A percentile compares a stretch with the other conserved stretches of the same genome.
phyloP scores from a whole-genome alignment of 2,329 filamentous ascomycete genomes.

The Cytospora leucostoma region DNA sequence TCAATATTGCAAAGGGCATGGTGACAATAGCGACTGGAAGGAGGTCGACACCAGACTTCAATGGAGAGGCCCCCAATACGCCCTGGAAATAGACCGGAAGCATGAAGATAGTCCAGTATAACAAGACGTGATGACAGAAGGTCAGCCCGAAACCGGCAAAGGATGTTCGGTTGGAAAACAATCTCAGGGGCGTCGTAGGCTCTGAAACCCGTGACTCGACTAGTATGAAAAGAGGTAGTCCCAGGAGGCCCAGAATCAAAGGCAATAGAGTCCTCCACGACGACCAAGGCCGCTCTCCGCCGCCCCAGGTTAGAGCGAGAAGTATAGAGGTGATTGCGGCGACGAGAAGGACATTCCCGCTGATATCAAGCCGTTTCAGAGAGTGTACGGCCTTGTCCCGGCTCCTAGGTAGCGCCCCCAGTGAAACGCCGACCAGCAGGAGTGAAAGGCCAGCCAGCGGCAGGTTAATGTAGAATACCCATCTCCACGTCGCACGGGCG shows the following conservation, averaged over 20 bases:
- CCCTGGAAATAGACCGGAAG: constrained; percentile 50
- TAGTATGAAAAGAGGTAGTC: constrained; percentile 38
- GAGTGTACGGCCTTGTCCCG: not conserved
- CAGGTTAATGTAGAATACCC: constrained; percentile 31
- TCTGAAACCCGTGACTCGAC: constrained; percentile 33
- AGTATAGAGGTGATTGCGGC: constrained; percentile 26
- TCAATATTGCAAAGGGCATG: constrained; percentile 31
- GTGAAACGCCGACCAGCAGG: constrained; percentile 29
- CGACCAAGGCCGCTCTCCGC: constrained; percentile 27
- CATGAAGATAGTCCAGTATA: constrained; percentile 43
- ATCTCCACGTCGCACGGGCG: constrained; percentile 31
- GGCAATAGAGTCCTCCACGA: constrained; percentile 35
- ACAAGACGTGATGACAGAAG: constrained; percentile 42
- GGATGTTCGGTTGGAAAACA: constrained; percentile 49
- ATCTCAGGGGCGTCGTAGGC: constrained; percentile 46
- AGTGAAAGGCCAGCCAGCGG: constrained; percentile 24
- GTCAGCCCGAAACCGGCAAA: constrained; percentile 38
- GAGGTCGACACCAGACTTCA: constrained; percentile 35
- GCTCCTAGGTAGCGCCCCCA: not conserved
- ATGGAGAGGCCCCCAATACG: constrained; percentile 38
- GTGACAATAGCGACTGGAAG: constrained; percentile 34
- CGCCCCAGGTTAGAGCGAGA: constrained; percentile 30
- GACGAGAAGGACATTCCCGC: constrained; percentile 29
- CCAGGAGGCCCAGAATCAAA: constrained; percentile 41
- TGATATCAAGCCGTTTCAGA: constrained; percentile 27